Evolutionary conservation across 2,329 filamentous ascomycete species (phyloP), one percentile per base, ranked within the genome.

Genomic region (Stemphylium vesicarium): DNA sequence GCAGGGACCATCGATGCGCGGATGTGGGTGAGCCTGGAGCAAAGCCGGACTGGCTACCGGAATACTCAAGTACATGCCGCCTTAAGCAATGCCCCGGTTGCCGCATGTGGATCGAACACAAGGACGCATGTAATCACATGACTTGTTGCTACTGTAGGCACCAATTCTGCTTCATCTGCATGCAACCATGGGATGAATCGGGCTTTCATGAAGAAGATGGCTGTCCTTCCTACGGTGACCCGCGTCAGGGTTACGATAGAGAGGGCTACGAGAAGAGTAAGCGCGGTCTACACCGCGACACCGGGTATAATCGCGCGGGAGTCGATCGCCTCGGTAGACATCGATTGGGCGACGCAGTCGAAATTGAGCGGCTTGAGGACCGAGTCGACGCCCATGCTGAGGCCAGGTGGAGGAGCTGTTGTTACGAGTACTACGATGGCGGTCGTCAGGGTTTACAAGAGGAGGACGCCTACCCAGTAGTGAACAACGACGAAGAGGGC

Each of bases 111-210:
- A 57, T 63, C 37, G 47, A 65, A 38, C 56, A 48, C n/a, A 33
- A 42, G 8, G 55, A 61, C 10, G 57, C 57, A 4, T 65, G 60
- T 26, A 63, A 63, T 37, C 57, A 61, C 11, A 57, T 63, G 60
- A 38, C 20, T 7, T 65, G 55, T 15, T 13, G n/a, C 4, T 20
- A 38, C 20, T 61, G 60, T 31, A 16, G 45, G 10, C 16, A 47
- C 18, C 6, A 57, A 4, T 65, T 61, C 49, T 65, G 60, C 35
- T 63, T 63, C 46, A 32, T 63, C 6, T 63, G 62, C 26, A 36
- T 56, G 15, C 40, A 52, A 9, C n/a, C 10, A 1, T 61, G 50
- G 52, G 18, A 10, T 5, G 10, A 29, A 9, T 2, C 2, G 26
- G 40, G 38, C 11, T 35, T 41, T 8, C 53, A 58, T 35, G 16